Conservation (phyloP, 176 grass and related monocot species). For the Miscanthus lutarioriparius region DNA sequence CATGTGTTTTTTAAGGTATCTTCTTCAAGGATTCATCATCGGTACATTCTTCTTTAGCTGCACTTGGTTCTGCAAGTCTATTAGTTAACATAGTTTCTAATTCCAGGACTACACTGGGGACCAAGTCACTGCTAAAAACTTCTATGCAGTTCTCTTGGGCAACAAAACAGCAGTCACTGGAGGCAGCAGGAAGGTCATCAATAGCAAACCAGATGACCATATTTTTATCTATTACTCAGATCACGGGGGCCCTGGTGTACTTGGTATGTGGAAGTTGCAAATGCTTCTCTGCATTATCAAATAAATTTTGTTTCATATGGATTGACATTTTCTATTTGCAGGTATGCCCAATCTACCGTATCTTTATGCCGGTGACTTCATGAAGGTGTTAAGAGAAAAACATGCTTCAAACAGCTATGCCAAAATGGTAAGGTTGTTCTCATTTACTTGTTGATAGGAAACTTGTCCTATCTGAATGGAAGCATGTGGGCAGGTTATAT, state of each 20-base stretch:
- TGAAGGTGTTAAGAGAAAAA: slow-evolving; percentile 72
- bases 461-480: slow-evolving; percentile 8
- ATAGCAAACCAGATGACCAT: slow-evolving; percentile 75
- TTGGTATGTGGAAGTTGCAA: slow-evolving; percentile 47
- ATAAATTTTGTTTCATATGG: not conserved
- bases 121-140: slow-evolving; percentile 69
- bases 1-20: not conserved
- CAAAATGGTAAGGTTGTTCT: slow-evolving; percentile 65
- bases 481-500: slow-evolving; percentile 65
- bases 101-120: slow-evolving; percentile 82
- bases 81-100: not conserved
- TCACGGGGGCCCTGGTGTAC: slow-evolving; percentile 93
- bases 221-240: slow-evolving; percentile 98
- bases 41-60: not conserved
- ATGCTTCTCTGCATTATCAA: not conserved
- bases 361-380: slow-evolving; percentile 80
- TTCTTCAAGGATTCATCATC: not conserved
- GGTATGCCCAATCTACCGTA: slow-evolving; percentile 84
- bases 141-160: slow-evolving; percentile 80
- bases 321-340: slow-evolving; percentile 32
- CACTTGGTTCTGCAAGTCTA: not conserved
- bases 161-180: slow-evolving; percentile 70
- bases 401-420: slow-evolving; percentile 79
- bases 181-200: slow-evolving; percentile 86
- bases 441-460: not conserved